Evolutionary conservation across 2,329 filamentous ascomycete genomes (phyloP).

Genomic region (Fusarium compactum): DNA sequence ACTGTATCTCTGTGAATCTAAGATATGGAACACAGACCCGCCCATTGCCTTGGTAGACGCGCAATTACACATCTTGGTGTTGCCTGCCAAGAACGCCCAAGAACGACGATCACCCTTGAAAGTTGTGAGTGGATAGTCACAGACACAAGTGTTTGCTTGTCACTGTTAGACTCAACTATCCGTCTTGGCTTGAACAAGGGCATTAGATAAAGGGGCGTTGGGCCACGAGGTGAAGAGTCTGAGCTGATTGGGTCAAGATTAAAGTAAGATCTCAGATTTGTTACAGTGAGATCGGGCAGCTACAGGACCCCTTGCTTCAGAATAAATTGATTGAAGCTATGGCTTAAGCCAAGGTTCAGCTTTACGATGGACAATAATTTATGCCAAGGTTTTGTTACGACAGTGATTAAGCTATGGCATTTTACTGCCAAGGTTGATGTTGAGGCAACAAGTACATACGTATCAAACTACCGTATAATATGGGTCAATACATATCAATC

Average conservation of each 20-base stretch:
- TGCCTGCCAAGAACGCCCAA: slow-evolving; percentile 39
- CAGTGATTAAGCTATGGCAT: not conserved
- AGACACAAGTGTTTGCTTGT: slow-evolving; percentile 1
- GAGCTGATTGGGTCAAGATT: slow-evolving; percentile 26
- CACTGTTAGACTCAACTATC: slow-evolving; percentile 4
- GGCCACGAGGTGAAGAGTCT: slow-evolving; percentile 32
- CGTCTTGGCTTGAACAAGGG: slow-evolving; percentile 1
- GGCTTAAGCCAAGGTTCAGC: not conserved
- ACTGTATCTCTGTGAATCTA: slow-evolving; percentile 1
- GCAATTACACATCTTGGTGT: slow-evolving; percentile 42
- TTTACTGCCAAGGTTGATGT: not conserved
- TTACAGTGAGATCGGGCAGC: slow-evolving; percentile 47
- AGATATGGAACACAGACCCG: slow-evolving; percentile 39
- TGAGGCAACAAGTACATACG: not conserved
- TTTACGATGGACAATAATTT: not conserved
- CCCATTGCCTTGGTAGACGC: slow-evolving; percentile 40
- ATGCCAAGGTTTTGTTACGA: slow-evolving; percentile 5
- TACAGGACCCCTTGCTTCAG: slow-evolving; percentile 21
- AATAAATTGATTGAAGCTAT: not conserved
- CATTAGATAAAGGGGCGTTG: slow-evolving; percentile 18
- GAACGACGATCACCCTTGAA: slow-evolving; percentile 43
- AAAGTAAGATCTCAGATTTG: slow-evolving; percentile 32
- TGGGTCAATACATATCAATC: not conserved
- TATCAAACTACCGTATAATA: not conserved
- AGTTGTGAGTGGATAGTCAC: slow-evolving; percentile 10